These are phyloP conservation scores for Purpureocillium takamizusanense DNA, from an alignment of 2,329 filamentous ascomycete species.

Conservation along the genomic window DNA sequence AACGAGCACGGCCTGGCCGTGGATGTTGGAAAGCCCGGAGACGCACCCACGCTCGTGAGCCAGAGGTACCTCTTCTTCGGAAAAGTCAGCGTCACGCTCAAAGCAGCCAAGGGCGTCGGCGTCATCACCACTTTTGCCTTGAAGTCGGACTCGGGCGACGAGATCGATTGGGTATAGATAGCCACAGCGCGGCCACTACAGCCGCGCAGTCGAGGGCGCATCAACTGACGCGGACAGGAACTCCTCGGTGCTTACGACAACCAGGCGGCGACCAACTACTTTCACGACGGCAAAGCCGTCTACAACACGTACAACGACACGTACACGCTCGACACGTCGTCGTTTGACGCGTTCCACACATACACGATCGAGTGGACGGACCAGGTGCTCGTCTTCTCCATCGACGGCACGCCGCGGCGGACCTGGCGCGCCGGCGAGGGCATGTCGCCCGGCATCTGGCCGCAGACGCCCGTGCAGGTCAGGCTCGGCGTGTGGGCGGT, in stretches of 20 bases:
- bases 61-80: slow-evolving; percentile 84
- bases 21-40: slow-evolving; percentile 28
- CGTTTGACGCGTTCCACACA: slow-evolving; percentile 42
- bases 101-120: slow-evolving; percentile 62
- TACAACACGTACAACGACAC: slow-evolving; percentile 40
- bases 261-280: slow-evolving; percentile 75
- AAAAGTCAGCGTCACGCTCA: slow-evolving; percentile 58
- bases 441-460: slow-evolving; percentile 42
- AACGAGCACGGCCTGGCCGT: slow-evolving; percentile 15
- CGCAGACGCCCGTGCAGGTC: slow-evolving; percentile 61
- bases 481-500: slow-evolving; percentile 52
- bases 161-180: slow-evolving; percentile 49
- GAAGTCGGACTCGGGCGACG: slow-evolving; percentile 69
- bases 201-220: too few relatives aligned
- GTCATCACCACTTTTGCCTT: slow-evolving; percentile 72
- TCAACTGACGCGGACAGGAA: too few relatives aligned
- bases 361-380: slow-evolving; percentile 62
- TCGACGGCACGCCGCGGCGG: slow-evolving; percentile 34
- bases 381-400: slow-evolving; percentile 48
- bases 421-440: slow-evolving; percentile 31
- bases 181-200: too few relatives aligned
- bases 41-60: slow-evolving; percentile 54
- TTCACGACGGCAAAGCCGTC: slow-evolving; percentile 55
- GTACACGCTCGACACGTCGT: slow-evolving; percentile 31
- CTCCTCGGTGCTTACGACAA: slow-evolving; percentile 21